Evolutionary conservation across 2,329 filamentous ascomycete genomes (phyloP), one percentile per base, ranked within the genome.

Genomic region (Magnaporthiopsis incrustans): DNA sequence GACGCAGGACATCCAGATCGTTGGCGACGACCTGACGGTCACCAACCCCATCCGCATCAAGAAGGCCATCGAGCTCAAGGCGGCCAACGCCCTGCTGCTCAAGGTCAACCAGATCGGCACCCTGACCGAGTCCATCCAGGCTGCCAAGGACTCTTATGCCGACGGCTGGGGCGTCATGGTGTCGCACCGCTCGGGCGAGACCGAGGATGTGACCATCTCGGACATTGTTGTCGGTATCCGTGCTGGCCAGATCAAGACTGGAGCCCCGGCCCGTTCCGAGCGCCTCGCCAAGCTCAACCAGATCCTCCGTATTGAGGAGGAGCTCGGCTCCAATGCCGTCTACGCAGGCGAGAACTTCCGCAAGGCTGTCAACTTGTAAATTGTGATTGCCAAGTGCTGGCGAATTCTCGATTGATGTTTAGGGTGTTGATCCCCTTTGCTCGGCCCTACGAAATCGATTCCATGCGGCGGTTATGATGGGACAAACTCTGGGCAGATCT

Each of bases 101-200:
- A 99, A 99, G 90, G 93, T 99, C 81, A 99, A 99, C 90, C 95
- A 99, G 86, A 99, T 99, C 74, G 95, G 95, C 82, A 97, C 95
- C 71, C 88, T 99, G 75, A 96, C 92, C 72, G 95, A 99, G 86
- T 97, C 95, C 66, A 97, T 98, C 82, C 93, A 98, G 85, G 95
- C 95, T 64, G 94, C 95, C 78, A 97, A 98, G 87, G 95, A 98
- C 82, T 96, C 94, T 62, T 98, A 95, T 78, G 90, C 89, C 71
- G 94, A 91, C 73, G 88, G 87, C 78, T 99, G 95, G 95, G 94
- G 94, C 78, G 93, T 99, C 83, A 98, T 99, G 95, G 95, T 99
- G 69, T 98, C 95, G 70, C 95, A 99, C 86, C 90, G 95, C 73
- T 99, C 95, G 68, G 95, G 95, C 78, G 95, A 99, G 90, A 99